These are phyloP conservation scores for Clarireedia monteithiana DNA, from an alignment of 2,329 filamentous ascomycete species.

Conservation along the genomic window DNA sequence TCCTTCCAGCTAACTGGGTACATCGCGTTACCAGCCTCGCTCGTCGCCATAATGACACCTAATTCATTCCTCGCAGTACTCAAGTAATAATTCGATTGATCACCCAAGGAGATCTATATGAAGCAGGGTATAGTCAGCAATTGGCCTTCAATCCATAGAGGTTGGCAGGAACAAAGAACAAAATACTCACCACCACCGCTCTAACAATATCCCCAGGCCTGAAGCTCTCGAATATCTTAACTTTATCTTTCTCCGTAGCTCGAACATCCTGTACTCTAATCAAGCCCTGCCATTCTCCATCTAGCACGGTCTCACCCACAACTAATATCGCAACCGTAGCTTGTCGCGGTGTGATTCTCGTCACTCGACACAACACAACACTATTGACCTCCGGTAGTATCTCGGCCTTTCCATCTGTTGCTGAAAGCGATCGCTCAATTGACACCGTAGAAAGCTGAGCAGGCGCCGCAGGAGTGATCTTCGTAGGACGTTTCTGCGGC, in stretches of 20 bases:
- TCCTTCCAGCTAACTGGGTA: slow-evolving; percentile 93
- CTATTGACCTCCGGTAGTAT: slow-evolving; percentile 76
- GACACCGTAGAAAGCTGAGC: slow-evolving; percentile 46
- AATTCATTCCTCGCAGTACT: slow-evolving; percentile 85
- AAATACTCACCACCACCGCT: slow-evolving; percentile 59
- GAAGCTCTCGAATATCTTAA: slow-evolving; percentile 86
- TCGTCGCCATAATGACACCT: slow-evolving; percentile 88
- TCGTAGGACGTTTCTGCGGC: slow-evolving; percentile 51
- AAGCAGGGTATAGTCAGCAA: not conserved
- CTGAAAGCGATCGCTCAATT: slow-evolving; percentile 34
- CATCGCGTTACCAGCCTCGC: slow-evolving; percentile 84
- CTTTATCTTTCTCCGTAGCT: slow-evolving; percentile 91
- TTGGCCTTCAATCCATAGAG: not conserved
- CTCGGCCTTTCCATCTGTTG: slow-evolving; percentile 44
- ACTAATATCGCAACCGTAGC: slow-evolving; percentile 81
- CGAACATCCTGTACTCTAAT: slow-evolving; percentile 87
- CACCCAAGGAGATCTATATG: slow-evolving; percentile 71
- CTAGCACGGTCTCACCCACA: slow-evolving; percentile 62
- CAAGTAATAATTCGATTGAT: slow-evolving; percentile 94
- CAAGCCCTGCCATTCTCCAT: slow-evolving; percentile 77
- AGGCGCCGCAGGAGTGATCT: slow-evolving; percentile 41
- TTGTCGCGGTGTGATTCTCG: slow-evolving; percentile 76
- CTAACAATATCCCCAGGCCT: slow-evolving; percentile 86
- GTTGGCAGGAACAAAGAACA: not conserved
- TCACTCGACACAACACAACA: slow-evolving; percentile 75